These are phyloP conservation scores for Annulohypoxylon maeteangense DNA, from an alignment of 495 filamentous ascomycete species.

Conservation along the genomic window DNA sequence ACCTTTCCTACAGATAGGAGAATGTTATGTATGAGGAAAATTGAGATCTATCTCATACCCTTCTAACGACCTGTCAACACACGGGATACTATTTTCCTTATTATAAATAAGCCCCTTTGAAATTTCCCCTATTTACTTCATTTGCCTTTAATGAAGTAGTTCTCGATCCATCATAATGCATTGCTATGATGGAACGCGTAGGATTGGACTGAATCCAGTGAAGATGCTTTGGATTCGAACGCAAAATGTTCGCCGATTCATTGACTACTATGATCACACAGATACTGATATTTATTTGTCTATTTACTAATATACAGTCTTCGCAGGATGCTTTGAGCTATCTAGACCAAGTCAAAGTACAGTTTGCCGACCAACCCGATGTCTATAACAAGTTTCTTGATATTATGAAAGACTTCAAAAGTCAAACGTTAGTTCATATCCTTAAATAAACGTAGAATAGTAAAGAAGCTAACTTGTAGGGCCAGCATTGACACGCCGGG, in stretches of 20 bases:
- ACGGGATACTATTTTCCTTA: not conserved
- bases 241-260: not conserved
- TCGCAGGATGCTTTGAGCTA: constrained; percentile 93
- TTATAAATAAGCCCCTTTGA: not conserved
- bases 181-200: not conserved
- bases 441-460: not conserved
- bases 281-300: constrained; percentile 4
- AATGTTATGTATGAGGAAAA: not conserved
- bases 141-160: not conserved
- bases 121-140: not conserved
- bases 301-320: constrained; percentile 41
- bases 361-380: constrained; percentile 95
- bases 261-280: not conserved
- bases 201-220: not conserved
- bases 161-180: not conserved
- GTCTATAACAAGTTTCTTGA: constrained; percentile 98
- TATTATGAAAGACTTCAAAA: constrained; percentile 99
- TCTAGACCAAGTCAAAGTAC: constrained; percentile 97
- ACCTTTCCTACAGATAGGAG: not conserved
- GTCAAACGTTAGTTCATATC: constrained; percentile 78
- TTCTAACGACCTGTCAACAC: not conserved
- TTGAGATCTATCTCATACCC: not conserved
- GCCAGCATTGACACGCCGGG: constrained; percentile 94
- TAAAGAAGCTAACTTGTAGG: constrained; percentile 9
- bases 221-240: not conserved